Percentiles rank a stretch among this genome's conserved stretches.
These are phyloP conservation scores for Podosphaera fusca DNA, from an alignment of 2,329 filamentous ascomycete species.

Conservation along the genomic window DNA sequence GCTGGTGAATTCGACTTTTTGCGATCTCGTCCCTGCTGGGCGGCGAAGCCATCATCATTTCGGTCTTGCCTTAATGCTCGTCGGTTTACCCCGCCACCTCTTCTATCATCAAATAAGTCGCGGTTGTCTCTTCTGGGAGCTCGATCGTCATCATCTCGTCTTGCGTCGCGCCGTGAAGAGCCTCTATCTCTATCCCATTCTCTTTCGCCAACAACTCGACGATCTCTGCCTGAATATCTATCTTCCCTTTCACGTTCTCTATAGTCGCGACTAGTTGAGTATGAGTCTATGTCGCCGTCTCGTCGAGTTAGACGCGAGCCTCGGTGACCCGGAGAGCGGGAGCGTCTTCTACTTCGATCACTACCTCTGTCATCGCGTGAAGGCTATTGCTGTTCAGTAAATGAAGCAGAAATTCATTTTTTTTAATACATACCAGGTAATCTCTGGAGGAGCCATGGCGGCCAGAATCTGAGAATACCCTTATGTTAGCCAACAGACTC, in stretches of 20 bases:
- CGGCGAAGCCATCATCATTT: constrained; percentile 21
- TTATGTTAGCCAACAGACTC: constrained; percentile 17
- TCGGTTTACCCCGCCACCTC: constrained; percentile 23
- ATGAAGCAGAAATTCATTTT: constrained; percentile 1
- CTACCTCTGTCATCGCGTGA: constrained; percentile 19
- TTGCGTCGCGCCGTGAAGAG: constrained; percentile 33
- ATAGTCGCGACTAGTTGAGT: constrained; percentile 82
- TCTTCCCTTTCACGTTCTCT: constrained; percentile 86
- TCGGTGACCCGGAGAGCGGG: constrained; percentile 62
- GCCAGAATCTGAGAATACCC: constrained; percentile 22
- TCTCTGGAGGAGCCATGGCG: constrained; percentile 25
- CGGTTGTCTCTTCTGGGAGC: constrained; percentile 27
- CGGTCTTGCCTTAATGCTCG: constrained; percentile 20
- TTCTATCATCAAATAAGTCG: constrained; percentile 39
- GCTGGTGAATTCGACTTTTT: constrained; percentile 53
- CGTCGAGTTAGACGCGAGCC: constrained; percentile 41
- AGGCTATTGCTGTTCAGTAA: constrained; percentile 14
- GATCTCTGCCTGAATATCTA: constrained; percentile 51
- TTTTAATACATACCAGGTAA: constrained; percentile 23
- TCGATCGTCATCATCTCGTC: constrained; percentile 43
- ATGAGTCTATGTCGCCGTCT: constrained; percentile 59
- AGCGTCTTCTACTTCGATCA: constrained; percentile 45
- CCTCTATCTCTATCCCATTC: constrained; percentile 55
- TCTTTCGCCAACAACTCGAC: constrained; percentile 39
- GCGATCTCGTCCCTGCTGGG: constrained; percentile 24